A percentile compares a stretch with the other conserved stretches of the same genome.
These are phyloP conservation scores for Peronospora destructor DNA, from an alignment of 352 stramenopile species.

Conservation along the genomic window DNA sequence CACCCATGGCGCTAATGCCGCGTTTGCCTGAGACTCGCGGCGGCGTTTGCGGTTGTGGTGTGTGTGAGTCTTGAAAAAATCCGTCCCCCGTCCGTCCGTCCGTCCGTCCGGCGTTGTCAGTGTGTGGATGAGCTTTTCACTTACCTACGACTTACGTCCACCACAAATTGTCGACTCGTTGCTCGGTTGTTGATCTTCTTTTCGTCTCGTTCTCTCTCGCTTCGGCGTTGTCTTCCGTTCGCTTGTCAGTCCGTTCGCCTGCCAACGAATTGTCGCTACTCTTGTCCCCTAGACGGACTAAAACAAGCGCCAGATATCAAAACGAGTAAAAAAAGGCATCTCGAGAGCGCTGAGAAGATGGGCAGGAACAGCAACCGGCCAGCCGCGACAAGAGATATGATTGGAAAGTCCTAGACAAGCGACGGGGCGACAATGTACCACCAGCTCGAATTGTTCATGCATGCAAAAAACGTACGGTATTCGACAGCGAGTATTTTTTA, in stretches of 20 bases:
- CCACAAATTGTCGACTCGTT: conserved; percentile 15
- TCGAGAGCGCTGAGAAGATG: conserved; percentile 24
- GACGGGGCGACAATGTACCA: no score
- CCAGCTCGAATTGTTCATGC: no score
- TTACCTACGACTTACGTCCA: background rate
- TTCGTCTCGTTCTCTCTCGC: background rate
- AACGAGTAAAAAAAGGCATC: conserved; percentile 21
- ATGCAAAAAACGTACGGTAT: no score
- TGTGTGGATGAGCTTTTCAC: background rate
- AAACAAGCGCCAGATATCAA: background rate
- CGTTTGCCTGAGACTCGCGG: conserved; percentile 17
- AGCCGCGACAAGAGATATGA: background rate
- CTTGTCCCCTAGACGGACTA: conserved; percentile 11
- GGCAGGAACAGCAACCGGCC: conserved; percentile 17
- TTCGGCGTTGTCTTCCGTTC: background rate
- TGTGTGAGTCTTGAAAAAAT: background rate
- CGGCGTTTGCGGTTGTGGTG: conserved; percentile 19
- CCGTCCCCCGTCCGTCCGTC: conserved; percentile 1
- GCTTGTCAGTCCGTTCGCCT: conserved; percentile 3
- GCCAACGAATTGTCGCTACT: conserved; percentile 2
- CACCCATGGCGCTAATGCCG: conserved; percentile 35
- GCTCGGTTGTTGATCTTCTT: background rate
- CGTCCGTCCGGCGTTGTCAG: background rate
- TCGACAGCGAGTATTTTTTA: no score
- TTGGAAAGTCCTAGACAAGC: no score